Base-by-base conservation (phyloP, 2,329 filamentous ascomycete genomes). In the Coniochaeta ligniaria region DNA sequence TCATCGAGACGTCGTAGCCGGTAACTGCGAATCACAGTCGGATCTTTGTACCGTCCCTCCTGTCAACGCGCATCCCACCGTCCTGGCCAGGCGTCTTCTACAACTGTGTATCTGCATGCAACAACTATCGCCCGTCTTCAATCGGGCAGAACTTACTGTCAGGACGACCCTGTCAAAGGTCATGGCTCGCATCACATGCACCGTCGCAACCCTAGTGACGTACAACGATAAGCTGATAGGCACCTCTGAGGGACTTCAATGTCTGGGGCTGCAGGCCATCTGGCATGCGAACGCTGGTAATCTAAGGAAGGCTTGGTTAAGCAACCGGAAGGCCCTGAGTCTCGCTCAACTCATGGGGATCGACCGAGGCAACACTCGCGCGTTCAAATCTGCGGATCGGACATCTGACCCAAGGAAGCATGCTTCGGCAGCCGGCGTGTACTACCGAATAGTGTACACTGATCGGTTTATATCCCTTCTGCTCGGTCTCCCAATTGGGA, bases 281-380 rank as follows among this genome's bases (percentile, higher is more conserved):
- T 83, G 78, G 64, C 78, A 83, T 59, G 73, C 75, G 41, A 83
- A 84, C 60, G 75, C 74, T 0, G 83, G 83, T 1, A 83, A 82
- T 52, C 71, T 84, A 2, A 77, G 82, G 24, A 80, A 80, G 52
- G 74, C 81, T 2, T 86, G 83, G 82, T 68, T 86, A 24, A 75
- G 73, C 7, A 75, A 75, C 24, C 78, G 83, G 0, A 74, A 80
- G 6, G 79, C 80, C 5, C 69, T 85, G 36, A 76, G 74, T 54
- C 71, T 84, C 38, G 80, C 76, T 0, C 81, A 83, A 65, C 75
- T 81, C 33, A 78, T 84, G 71, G 78, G 80, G 4, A 71, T 80
- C 16, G 75, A 80, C 61, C 71, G 71, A n/a, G 22, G 22, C 22
- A 52, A 31, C 47, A 26, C 47, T 41, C 66, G 68, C 38, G 65